A percentile compares a stretch with the other conserved stretches of the same genome.
Evolutionary conservation across 352 stramenopile species (phyloP).

Genomic region (Stramenopiles sp.): DNA sequence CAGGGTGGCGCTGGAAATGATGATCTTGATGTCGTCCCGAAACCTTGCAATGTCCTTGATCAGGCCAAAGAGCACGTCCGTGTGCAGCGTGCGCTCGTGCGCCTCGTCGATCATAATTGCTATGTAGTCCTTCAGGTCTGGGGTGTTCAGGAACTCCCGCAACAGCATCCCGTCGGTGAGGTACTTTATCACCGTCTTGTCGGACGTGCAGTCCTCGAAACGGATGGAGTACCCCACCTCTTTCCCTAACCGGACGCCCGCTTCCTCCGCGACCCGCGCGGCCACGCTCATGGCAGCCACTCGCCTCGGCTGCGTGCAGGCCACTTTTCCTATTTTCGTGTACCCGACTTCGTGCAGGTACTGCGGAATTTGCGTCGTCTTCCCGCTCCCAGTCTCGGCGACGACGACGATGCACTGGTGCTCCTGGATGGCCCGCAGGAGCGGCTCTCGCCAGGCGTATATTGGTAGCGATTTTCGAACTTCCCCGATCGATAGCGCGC

Average conservation of each 20-base stretch:
- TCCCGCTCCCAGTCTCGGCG: conserved; percentile 78
- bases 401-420: conserved; percentile 66
- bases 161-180: conserved; percentile 99
- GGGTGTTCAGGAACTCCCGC: conserved; percentile 92
- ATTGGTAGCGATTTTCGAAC: conserved; percentile 85
- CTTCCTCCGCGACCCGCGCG: conserved; percentile 90
- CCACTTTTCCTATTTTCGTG: conserved; percentile 79
- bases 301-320: conserved; percentile 77
- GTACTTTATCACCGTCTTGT: conserved; percentile 92
- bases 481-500: too few species aligned
- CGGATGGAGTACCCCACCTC: conserved; percentile 96
- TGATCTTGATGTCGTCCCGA: conserved; percentile 87
- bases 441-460: conserved; percentile 88
- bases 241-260: conserved; percentile 86
- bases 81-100: conserved; percentile 92
- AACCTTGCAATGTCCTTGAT: conserved; percentile 94
- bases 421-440: conserved; percentile 88
- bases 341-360: conserved; percentile 90
- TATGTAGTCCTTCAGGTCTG: conserved; percentile 81
- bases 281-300: conserved; percentile 98
- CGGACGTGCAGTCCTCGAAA: conserved; percentile 96
- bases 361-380: conserved; percentile 98
- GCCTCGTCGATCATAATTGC: conserved; percentile 98
- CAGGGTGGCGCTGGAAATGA: conserved; percentile 85
- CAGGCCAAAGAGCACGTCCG: conserved; percentile 94